These are phyloP conservation scores for Silene uniflora DNA, from an alignment of 148 eudicot genomes.

Conservation along the genomic window DNA sequence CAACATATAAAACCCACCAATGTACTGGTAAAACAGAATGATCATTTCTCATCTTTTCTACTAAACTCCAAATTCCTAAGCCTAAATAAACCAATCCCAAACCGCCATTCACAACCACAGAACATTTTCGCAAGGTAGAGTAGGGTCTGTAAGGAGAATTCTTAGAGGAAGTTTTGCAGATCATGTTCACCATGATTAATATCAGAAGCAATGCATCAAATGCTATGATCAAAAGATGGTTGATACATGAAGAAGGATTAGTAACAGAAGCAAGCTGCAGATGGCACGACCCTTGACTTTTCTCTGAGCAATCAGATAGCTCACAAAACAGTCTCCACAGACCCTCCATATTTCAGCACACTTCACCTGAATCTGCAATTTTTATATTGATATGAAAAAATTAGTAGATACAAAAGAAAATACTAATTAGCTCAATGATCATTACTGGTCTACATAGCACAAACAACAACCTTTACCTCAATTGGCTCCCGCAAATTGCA, in stretches of 20 bases:
- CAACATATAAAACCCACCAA: conserved; percentile 47
- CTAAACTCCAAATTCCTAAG: conserved; percentile 47
- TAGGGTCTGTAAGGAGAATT: conserved; percentile 18
- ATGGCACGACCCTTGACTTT: conserved; percentile 30
- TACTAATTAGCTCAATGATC: neutral
- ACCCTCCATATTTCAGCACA: conserved; percentile 22
- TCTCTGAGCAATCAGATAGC: conserved; percentile 26
- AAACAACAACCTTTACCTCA: too few species aligned
- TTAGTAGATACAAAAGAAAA: neutral
- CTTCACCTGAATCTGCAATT: conserved; percentile 9
- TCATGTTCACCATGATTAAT: conserved; percentile 38
- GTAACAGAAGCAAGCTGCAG: conserved; percentile 29
- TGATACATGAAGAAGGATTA: conserved; percentile 63
- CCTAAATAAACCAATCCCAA: conserved; percentile 43
- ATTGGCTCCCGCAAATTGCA: too few species aligned
- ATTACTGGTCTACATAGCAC: neutral
- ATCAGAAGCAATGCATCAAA: conserved; percentile 49
- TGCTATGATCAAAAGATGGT: conserved; percentile 47
- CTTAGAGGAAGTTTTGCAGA: conserved; percentile 35
- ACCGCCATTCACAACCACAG: conserved; percentile 46
- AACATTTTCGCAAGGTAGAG: conserved; percentile 34
- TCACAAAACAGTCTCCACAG: conserved; percentile 33
- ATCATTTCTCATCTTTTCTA: conserved; percentile 21
- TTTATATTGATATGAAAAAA: neutral
- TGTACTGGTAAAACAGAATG: conserved; percentile 46